Percentiles rank a stretch among this genome's conserved stretches.
phyloP scores from a whole-genome alignment of 352 stramenopile genomes.

The Hyaloperonospora brassicae region DNA sequence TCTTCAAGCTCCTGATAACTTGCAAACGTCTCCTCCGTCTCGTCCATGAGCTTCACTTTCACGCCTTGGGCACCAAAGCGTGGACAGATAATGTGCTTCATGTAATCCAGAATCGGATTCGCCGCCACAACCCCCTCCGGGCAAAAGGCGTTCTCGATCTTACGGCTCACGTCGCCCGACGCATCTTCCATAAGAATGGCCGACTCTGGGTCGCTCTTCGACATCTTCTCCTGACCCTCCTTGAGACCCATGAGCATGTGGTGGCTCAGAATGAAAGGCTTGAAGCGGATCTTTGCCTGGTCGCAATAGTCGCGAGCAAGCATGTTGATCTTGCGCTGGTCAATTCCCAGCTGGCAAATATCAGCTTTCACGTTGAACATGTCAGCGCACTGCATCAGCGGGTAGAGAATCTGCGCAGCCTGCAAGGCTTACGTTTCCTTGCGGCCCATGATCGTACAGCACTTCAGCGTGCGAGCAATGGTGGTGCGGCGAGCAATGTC shows the following conservation, averaged over 20 bases:
- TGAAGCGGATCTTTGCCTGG: constrained; percentile 89
- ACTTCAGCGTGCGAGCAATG: constrained; percentile 93
- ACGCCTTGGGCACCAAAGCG: constrained; percentile 50
- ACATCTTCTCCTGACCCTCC: constrained; percentile 99
- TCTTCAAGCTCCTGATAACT: constrained; percentile 86
- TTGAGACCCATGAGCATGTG: constrained; percentile 99
- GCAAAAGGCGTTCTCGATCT: constrained; percentile 99
- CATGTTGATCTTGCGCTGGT: constrained; percentile 97
- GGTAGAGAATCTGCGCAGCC: constrained; percentile 95
- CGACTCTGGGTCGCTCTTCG: constrained; percentile 96
- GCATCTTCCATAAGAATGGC: constrained; percentile 99
- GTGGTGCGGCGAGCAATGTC: constrained; percentile 90
- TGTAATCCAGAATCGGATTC: constrained; percentile 97
- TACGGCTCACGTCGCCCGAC: constrained; percentile 90
- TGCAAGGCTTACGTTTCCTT: constrained; percentile 87
- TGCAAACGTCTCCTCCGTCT: constrained; percentile 75
- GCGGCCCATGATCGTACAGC: constrained; percentile 99
- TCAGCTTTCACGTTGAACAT: constrained; percentile 99
- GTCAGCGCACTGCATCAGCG: constrained; percentile 98
- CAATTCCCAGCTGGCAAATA: constrained; percentile 98
- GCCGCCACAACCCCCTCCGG: constrained; percentile 79
- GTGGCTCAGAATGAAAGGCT: constrained; percentile 96
- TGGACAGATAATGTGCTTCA: constrained; percentile 95
- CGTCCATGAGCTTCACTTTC: constrained; percentile 39
- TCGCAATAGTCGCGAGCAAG: constrained; percentile 59